These are phyloP conservation scores for Boletus rubroflammeus DNA, from an alignment of 768 basidiomycete species.

Conservation along the genomic window DNA sequence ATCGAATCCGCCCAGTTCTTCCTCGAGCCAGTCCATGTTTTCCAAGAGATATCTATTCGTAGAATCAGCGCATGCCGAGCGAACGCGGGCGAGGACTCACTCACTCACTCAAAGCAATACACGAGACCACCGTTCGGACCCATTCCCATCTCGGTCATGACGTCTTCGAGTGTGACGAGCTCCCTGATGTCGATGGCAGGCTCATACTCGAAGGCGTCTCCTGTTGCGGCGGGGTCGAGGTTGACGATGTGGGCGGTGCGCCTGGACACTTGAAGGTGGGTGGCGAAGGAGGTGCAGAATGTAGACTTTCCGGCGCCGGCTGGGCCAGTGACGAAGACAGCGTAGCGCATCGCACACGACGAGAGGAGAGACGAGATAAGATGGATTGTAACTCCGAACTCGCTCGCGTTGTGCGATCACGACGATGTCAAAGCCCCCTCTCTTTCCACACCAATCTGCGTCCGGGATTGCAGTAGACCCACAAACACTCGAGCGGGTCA, in stretches of 20 bases:
- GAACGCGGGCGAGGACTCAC: slow-evolving; percentile 29
- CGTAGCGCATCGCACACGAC: slow-evolving; percentile 67
- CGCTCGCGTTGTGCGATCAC: slow-evolving; percentile 5
- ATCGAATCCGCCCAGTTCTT: slow-evolving; percentile 90
- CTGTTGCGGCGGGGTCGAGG: slow-evolving; percentile 90
- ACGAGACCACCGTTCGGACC: slow-evolving; percentile 97
- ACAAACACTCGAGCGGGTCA: slow-evolving; percentile 79
- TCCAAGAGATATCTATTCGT: slow-evolving; percentile 80
- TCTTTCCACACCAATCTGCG: slow-evolving; percentile 64
- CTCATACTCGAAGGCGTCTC: slow-evolving; percentile 85
- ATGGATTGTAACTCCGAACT: slow-evolving; percentile 32
- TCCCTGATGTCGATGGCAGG: slow-evolving; percentile 94
- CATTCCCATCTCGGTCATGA: slow-evolving; percentile 92
- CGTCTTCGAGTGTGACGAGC: slow-evolving; percentile 88
- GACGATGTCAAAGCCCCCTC: slow-evolving; percentile 65
- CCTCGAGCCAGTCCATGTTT: slow-evolving; percentile 98
- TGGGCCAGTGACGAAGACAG: slow-evolving; percentile 88
- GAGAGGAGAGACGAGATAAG: slow-evolving; percentile 9
- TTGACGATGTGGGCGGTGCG: slow-evolving; percentile 92
- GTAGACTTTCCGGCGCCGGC: slow-evolving; percentile 98
- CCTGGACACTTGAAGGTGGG: slow-evolving; percentile 79
- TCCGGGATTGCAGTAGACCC: slow-evolving; percentile 87
- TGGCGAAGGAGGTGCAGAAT: slow-evolving; percentile 83
- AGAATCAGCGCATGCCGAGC: neutral
- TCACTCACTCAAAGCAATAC: slow-evolving; percentile 98